Conservation (phyloP, 805 yeast species). For the Hanseniaspora meyeri region DNA sequence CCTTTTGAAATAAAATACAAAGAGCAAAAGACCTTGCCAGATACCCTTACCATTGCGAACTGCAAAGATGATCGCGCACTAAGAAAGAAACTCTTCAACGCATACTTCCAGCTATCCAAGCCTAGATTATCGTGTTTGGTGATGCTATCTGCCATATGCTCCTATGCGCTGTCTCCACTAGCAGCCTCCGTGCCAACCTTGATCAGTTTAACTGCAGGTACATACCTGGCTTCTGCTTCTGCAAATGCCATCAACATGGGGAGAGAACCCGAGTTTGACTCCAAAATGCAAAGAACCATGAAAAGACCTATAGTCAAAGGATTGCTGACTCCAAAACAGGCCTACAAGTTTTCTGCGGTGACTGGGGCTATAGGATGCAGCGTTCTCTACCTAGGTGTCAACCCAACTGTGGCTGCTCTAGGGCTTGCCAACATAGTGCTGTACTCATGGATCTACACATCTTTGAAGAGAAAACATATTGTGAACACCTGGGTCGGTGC, state of each 20-base stretch:
- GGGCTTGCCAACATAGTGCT: slow-evolving; percentile 70
- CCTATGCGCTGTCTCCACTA: slow-evolving; percentile 83
- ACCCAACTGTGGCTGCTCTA: slow-evolving; percentile 68
- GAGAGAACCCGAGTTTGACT: slow-evolving; percentile 82
- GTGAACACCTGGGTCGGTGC: slow-evolving; percentile 98
- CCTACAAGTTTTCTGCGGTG: slow-evolving; percentile 64
- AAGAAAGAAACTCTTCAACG: slow-evolving; percentile 33
- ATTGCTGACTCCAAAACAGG: slow-evolving; percentile 57
- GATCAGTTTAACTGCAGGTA: slow-evolving; percentile 66
- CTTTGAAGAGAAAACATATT: slow-evolving; percentile 73
- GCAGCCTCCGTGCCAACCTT: slow-evolving; percentile 63
- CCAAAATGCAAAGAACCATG: slow-evolving; percentile 75
- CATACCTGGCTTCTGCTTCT: slow-evolving; percentile 77
- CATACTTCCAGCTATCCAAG: slow-evolving; percentile 74
- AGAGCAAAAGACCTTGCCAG: slow-evolving; percentile 18
- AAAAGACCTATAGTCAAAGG: slow-evolving; percentile 87
- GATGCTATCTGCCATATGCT: slow-evolving; percentile 81
- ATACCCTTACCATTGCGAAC: slow-evolving; percentile 1
- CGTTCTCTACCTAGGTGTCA: slow-evolving; percentile 67
- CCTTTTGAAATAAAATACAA: slow-evolving; percentile 49
- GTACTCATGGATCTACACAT: slow-evolving; percentile 84
- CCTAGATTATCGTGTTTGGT: slow-evolving; percentile 81
- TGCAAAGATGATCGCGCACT: slow-evolving; percentile 15
- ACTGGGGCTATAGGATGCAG: slow-evolving; percentile 62
- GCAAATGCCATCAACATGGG: slow-evolving; percentile 98